phyloP scores from a whole-genome alignment of 2,329 filamentous ascomycete genomes.

The Microdochium paspali region DNA sequence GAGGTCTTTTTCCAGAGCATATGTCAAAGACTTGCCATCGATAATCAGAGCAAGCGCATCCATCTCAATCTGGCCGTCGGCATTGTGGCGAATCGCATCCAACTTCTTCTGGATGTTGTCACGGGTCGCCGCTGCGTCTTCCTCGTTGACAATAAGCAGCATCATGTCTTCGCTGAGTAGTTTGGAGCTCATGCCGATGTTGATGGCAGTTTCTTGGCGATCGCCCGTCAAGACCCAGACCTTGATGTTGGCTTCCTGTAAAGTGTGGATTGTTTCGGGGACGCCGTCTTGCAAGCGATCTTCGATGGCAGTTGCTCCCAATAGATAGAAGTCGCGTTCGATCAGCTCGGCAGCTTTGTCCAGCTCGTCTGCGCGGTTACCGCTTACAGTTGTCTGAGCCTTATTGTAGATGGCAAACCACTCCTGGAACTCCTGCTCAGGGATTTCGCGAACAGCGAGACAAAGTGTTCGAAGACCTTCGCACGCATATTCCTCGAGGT shows the following conservation, averaged over 20 bases:
- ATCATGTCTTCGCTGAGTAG: slow-evolving; percentile 99
- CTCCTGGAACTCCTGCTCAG: slow-evolving; percentile 79
- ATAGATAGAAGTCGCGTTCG: slow-evolving; percentile 80
- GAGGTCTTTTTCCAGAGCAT: slow-evolving; percentile 82
- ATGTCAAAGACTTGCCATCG: slow-evolving; percentile 92
- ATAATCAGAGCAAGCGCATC: slow-evolving; percentile 89
- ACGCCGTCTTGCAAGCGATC: slow-evolving; percentile 95
- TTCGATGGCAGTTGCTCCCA: slow-evolving; percentile 95
- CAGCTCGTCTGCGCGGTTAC: slow-evolving; percentile 86
- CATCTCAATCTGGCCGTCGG: slow-evolving; percentile 64
- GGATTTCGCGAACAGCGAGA: slow-evolving; percentile 85
- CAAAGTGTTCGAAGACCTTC: slow-evolving; percentile 93
- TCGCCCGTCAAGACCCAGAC: slow-evolving; percentile 98
- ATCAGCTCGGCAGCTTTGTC: slow-evolving; percentile 97
- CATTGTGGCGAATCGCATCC: slow-evolving; percentile 79
- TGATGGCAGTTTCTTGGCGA: slow-evolving; percentile 97
- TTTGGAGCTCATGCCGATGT: slow-evolving; percentile 99
- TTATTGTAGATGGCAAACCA: slow-evolving; percentile 84
- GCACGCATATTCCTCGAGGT: slow-evolving; percentile 97
- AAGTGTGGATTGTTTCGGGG: slow-evolving; percentile 92
- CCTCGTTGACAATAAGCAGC: slow-evolving; percentile 90
- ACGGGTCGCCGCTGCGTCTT: slow-evolving; percentile 65
- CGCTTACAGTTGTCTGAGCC: slow-evolving; percentile 81
- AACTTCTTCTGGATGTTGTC: slow-evolving; percentile 92
- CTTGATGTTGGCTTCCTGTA: slow-evolving; percentile 96